Percentiles rank a stretch among this genome's conserved stretches.
These are phyloP conservation scores for Boletus speciosus DNA, from an alignment of 768 basidiomycete genomes.

Conservation along the genomic window DNA sequence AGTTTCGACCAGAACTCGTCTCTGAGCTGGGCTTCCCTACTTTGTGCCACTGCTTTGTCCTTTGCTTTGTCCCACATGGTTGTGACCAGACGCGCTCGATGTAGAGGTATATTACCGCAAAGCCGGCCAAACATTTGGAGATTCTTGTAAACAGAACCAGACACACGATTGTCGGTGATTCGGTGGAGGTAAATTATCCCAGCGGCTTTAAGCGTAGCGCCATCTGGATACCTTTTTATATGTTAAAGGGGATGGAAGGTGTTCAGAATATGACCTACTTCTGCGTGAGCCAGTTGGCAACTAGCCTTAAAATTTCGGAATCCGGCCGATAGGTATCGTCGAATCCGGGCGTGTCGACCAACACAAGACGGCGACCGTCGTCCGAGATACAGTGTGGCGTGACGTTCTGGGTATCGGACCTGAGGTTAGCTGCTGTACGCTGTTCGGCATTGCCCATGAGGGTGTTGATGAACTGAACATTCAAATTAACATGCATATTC, in stretches of 20 bases:
- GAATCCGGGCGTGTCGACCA: constrained; percentile 22
- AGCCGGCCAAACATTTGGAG: constrained; percentile 33
- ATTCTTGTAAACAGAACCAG: constrained; percentile 29
- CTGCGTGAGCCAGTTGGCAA: constrained; percentile 19
- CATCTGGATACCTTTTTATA: constrained; percentile 6
- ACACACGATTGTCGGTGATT: constrained; percentile 35
- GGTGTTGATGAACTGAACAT: constrained; percentile 12
- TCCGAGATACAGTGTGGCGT: background rate
- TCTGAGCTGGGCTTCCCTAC: constrained; percentile 24
- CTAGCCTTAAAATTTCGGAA: constrained; percentile 2
- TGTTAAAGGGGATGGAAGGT: background rate
- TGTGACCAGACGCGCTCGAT: constrained; percentile 34
- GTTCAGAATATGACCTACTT: constrained; percentile 4
- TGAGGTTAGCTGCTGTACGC: background rate
- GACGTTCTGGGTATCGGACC: constrained; percentile 11
- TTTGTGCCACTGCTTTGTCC: constrained; percentile 6
- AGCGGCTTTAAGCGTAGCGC: constrained; percentile 7
- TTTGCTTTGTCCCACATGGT: constrained; percentile 36
- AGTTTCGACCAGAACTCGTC: constrained; percentile 22
- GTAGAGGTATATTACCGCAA: constrained; percentile 31
- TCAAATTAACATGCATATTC: background rate
- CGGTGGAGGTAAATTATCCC: constrained; percentile 36
- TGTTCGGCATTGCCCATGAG: constrained; percentile 5
- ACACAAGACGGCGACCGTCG: background rate
- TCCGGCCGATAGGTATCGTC: constrained; percentile 20